Evolutionary conservation across 2,329 filamentous ascomycete species (phyloP), one percentile per base, ranked within the genome.

Genomic region (Apiospora saccharicola): DNA sequence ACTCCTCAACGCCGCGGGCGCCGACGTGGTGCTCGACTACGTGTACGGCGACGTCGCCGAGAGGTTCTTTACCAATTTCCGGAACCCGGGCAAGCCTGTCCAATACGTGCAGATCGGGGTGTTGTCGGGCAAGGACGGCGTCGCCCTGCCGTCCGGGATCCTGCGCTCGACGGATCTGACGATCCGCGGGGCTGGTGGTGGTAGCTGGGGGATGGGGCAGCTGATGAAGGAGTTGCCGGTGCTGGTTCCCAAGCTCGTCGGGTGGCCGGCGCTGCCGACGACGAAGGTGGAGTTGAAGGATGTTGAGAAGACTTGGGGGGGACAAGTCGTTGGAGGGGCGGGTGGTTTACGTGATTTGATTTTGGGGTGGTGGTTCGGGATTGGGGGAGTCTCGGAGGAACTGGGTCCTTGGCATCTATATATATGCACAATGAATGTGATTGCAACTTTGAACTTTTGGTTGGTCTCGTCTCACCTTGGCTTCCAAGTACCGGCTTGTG

Each of bases 1-100:
- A 19, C 57, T 41, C 1, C 88, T 87, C 73, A 82, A 82, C 2
- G 77, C 79, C 12, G 80, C 86, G 0, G 83, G 85, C 47, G 85
- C 85, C 44, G 88, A 90, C 73, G 82, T 90, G 3, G 83, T 90
- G 4, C 80, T 91, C 1, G 88, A 91, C 76, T 91, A 90, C 75
- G 79, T 91, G 10, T 90, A 87, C 78, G 89, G 88, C 0, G 80
- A 82, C 0, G 81, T 84, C 22, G 78, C 84, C 0, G 75, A 81
- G 14, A 82, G 83, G 6, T 78, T 86, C 13, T 79, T 90, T 10
- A 75, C 78, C 6, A 82, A 82, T 4, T 76, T 88, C 24, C 81
- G 79, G 47, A 80, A 82, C 1, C 78, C 46, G 46, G 77, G 43
- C 30, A 82, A 81, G n/a, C 82, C 85, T 0, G 81, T 88, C 34